phyloP scores from a whole-genome alignment of 192 early-diverging fungal genomes.

The Linnemannia exigua region DNA sequence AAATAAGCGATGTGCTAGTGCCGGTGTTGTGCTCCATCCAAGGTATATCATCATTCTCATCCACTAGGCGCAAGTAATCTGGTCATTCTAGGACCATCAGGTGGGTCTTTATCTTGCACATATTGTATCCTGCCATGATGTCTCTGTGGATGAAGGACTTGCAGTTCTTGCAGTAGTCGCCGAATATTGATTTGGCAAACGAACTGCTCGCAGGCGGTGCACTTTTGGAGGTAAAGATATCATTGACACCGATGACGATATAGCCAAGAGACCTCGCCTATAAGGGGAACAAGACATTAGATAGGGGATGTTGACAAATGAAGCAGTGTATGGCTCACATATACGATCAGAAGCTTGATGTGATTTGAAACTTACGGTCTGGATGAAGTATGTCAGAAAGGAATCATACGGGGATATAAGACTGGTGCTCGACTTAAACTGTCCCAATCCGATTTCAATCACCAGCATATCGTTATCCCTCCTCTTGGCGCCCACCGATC shows the following conservation, averaged over 20 bases:
- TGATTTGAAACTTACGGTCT: background rate
- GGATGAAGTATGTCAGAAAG: background rate
- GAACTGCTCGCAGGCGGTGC: too few relatives aligned
- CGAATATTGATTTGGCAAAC: too few relatives aligned
- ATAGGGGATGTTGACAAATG: background rate
- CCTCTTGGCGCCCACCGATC: background rate
- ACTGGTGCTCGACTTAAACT: background rate
- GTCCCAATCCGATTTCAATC: background rate
- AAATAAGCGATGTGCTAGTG: too few relatives aligned
- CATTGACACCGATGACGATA: slow-evolving; percentile 11
- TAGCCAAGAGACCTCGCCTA: slow-evolving; percentile 18
- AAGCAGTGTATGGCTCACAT: background rate
- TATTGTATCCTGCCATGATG: too few relatives aligned
- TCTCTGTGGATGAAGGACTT: too few relatives aligned
- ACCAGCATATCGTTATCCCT: background rate
- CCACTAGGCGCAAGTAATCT: too few relatives aligned
- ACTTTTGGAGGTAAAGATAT: background rate
- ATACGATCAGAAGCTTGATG: background rate
- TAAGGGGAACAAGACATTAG: background rate
- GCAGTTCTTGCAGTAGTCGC: too few relatives aligned
- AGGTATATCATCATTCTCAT: too few relatives aligned
- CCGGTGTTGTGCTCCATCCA: too few relatives aligned
- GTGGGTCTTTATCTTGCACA: too few relatives aligned
- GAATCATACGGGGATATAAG: background rate
- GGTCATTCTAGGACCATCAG: too few relatives aligned